Conservation (phyloP, 495 filamentous ascomycete genomes). For the Symbiotaphrina buchneri region DNA sequence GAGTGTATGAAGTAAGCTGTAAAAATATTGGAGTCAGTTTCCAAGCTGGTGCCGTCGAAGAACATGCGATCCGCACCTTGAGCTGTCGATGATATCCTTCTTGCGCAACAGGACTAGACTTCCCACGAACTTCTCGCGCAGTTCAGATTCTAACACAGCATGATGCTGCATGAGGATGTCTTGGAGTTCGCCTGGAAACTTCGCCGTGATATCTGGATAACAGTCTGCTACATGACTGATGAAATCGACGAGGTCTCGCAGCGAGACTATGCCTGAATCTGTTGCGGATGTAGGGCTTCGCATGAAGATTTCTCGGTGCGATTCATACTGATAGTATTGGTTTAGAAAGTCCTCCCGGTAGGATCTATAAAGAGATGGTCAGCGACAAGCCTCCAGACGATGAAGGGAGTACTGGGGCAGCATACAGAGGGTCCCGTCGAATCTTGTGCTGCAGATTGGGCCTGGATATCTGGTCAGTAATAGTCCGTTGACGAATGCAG, state of each 20-base stretch:
- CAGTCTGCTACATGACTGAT: conserved; percentile 83
- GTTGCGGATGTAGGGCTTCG: conserved; percentile 54
- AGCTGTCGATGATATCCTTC: conserved; percentile 78
- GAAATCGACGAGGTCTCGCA: conserved; percentile 73
- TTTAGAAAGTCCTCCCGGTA: conserved; percentile 70
- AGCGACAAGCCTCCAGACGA: conserved; percentile 2
- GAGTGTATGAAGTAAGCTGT: conserved; percentile 55
- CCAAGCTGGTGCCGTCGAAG: not conserved
- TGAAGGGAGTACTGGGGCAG: conserved; percentile 5
- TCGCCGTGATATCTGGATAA: conserved; percentile 57
- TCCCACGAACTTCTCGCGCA: conserved; percentile 85
- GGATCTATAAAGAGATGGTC: conserved; percentile 27
- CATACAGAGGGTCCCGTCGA: conserved; percentile 55
- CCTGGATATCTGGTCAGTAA: conserved; percentile 17
- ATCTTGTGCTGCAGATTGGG: conserved; percentile 80
- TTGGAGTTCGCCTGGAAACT: conserved; percentile 64
- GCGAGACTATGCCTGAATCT: conserved; percentile 50
- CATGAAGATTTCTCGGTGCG: conserved; percentile 75
- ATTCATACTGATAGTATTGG: conserved; percentile 85
- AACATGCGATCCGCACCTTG: conserved; percentile 20
- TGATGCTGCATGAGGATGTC: conserved; percentile 64
- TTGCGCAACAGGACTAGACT: conserved; percentile 71
- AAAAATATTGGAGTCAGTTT: conserved; percentile 1
- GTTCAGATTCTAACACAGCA: conserved; percentile 49
- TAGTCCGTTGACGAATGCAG: conserved; percentile 4